Evolutionary conservation across 2,329 filamentous ascomycete species (phyloP).

Genomic region (Hymenoscyphus repandus): DNA sequence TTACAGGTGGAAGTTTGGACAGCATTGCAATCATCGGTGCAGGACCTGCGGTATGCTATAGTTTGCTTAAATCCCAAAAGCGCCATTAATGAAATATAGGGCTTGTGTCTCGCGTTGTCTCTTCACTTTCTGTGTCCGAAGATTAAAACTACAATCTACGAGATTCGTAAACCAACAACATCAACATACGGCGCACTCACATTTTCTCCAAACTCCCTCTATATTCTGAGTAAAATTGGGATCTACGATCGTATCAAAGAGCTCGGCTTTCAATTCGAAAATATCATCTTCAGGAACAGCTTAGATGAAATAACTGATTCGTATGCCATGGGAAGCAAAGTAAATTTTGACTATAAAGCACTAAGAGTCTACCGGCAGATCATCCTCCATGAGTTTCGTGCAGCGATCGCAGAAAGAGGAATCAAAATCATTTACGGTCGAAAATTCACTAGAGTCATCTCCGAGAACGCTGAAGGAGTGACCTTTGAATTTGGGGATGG

Average conservation of each 20-base stretch:
- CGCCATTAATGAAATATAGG: neutral
- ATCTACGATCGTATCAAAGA: conserved; percentile 41
- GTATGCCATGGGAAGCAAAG: conserved; percentile 39
- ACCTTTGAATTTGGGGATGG: conserved; percentile 45
- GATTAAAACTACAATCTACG: conserved; percentile 47
- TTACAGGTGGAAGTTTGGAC: too few species aligned
- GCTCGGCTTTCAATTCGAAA: conserved; percentile 45
- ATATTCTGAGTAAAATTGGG: conserved; percentile 45
- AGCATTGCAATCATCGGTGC: neutral
- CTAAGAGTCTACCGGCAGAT: conserved; percentile 49
- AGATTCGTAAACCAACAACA: conserved; percentile 39
- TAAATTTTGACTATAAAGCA: conserved; percentile 47
- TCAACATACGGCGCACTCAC: conserved; percentile 51
- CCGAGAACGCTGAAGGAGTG: conserved; percentile 37
- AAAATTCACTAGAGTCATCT: conserved; percentile 41
- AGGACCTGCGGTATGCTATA: neutral
- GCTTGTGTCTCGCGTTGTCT: conserved; percentile 41
- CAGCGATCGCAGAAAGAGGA: conserved; percentile 34
- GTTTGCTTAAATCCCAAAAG: neutral
- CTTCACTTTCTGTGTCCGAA: conserved; percentile 34
- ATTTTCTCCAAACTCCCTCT: conserved; percentile 54
- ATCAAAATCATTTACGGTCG: conserved; percentile 42
- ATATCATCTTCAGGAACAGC: conserved; percentile 40
- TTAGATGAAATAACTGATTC: conserved; percentile 29
- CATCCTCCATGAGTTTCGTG: conserved; percentile 44